A percentile compares a stretch with the other conserved stretches of the same genome.
Conservation (phyloP, 352 stramenopile genomes). For the Stephanocyclus meneghinianus region DNA sequence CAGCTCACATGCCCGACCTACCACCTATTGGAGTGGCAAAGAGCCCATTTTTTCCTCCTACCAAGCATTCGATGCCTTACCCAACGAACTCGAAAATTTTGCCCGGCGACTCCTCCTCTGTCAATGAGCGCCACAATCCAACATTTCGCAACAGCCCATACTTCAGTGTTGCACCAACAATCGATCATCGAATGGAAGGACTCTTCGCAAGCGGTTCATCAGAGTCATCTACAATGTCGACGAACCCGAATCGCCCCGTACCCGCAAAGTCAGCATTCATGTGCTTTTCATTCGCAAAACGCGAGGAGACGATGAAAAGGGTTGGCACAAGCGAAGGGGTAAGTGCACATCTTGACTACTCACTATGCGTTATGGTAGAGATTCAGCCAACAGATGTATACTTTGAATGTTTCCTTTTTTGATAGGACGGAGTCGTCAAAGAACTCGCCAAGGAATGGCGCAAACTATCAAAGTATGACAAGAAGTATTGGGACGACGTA, state of each 20-base stretch:
- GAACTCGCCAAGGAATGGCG: slow-evolving; percentile 64
- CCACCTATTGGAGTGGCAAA: slow-evolving; percentile 4
- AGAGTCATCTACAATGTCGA: slow-evolving; percentile 24
- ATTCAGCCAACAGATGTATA: not conserved
- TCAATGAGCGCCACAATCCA: not conserved
- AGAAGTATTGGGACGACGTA: slow-evolving; percentile 89
- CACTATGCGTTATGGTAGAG: not conserved
- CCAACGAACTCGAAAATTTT: not conserved
- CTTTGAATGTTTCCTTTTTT: not conserved
- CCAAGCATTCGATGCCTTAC: not conserved
- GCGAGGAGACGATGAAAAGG: slow-evolving; percentile 50
- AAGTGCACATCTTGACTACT: not conserved
- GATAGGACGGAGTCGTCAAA: slow-evolving; percentile 57
- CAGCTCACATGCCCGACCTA: not conserved
- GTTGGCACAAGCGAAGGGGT: slow-evolving; percentile 35
- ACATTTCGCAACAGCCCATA: slow-evolving; percentile 25
- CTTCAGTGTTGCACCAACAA: slow-evolving; percentile 14
- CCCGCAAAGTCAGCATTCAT: slow-evolving; percentile 77
- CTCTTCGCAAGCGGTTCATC: slow-evolving; percentile 23
- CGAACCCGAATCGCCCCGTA: slow-evolving; percentile 11
- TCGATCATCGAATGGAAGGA: not conserved
- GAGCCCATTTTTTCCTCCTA: slow-evolving; percentile 3
- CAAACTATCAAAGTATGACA: slow-evolving; percentile 80
- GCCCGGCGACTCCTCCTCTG: not conserved
- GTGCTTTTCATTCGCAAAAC: slow-evolving; percentile 72